These are phyloP conservation scores for Xylariaceae sp. DNA, from an alignment of 2,329 filamentous ascomycete genomes.

Conservation along the genomic window DNA sequence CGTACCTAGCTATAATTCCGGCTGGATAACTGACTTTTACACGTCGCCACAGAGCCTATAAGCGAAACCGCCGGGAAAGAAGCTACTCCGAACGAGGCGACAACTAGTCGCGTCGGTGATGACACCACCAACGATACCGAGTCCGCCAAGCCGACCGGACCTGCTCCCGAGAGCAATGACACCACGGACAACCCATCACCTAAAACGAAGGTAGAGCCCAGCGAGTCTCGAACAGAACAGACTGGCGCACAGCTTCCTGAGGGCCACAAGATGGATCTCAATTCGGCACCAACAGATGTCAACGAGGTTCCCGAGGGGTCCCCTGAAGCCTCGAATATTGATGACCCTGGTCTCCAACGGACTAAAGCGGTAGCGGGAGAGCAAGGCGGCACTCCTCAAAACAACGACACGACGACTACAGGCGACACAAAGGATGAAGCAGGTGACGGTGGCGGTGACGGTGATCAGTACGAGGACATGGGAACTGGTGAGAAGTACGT, in stretches of 20 bases:
- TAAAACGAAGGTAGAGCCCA: conserved; percentile 24
- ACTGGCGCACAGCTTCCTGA: conserved; percentile 40
- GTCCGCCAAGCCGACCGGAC: too few relatives aligned
- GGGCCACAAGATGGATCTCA: conserved; percentile 35
- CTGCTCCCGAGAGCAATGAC: conserved; percentile 20
- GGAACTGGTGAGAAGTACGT: conserved; percentile 56
- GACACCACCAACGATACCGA: neutral
- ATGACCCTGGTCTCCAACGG: too few relatives aligned
- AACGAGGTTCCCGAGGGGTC: conserved; percentile 33
- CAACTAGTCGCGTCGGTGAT: neutral
- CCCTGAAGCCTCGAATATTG: conserved; percentile 19
- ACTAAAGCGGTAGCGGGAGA: too few relatives aligned
- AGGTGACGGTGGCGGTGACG: conserved; percentile 30
- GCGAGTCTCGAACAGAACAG: conserved; percentile 34
- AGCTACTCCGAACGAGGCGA: neutral
- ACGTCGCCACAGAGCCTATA: neutral
- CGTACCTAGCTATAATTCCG: neutral
- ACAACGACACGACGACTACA: conserved; percentile 35
- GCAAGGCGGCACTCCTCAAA: too few relatives aligned
- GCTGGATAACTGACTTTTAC: neutral
- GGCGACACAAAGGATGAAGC: conserved; percentile 18
- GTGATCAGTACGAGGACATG: conserved; percentile 33
- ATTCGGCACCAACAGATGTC: conserved; percentile 37
- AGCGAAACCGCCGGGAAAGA: neutral
- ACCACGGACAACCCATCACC: conserved; percentile 31